Base-by-base conservation (phyloP, 768 basidiomycete genomes). In the Boletus pseudopeckii region DNA sequence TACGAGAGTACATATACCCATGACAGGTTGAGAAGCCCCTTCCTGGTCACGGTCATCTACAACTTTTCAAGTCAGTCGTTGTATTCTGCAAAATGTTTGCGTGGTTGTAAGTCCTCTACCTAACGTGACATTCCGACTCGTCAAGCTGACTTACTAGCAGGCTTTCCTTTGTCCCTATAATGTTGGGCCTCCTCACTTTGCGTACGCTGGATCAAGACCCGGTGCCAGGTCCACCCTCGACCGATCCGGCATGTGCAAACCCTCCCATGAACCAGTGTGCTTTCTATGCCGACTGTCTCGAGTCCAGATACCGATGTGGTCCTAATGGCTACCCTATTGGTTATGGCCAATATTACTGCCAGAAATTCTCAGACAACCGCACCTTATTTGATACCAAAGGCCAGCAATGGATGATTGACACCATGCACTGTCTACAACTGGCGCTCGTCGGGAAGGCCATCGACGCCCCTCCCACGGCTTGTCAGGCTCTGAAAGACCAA, bases 341-440 rank as follows among this genome's bases (percentile, higher is more conserved):
- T 11, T 75, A 74, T 41, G 78, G 79, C 30, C 57, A 71, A 42
- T 55, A 70, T 17, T 77, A 59, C 55, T 80, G 79, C 64, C 56
- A 61, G 36, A 74, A 69, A 15, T 79, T 79, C 63, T 61, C 62
- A 13, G 58, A 61, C 20, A 47, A 70, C 11, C 67, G 68, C 13
- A 45, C 34, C 17, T 22, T 60, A 40, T 64, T 80, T 11, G 70
- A 70, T 26, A 15, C 62, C 0, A 42, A 33, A 5, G 78, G 78
- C 0, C 70, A 75, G 51, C 63, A 56, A 37, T 80, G 78, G 78
- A 72, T 80, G 71, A 34, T 74, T 34, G 61, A 68, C 33, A 75
- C 75, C 15, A 77, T 80, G 77, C 71, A 71, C 45, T 80, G 79
- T 51, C 69, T 80, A 8, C 78, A 79, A 53, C 56, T 53, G 0